phyloP scores from a whole-genome alignment of 2,329 filamentous ascomycete genomes.

The Metarhizium guizhouense region DNA sequence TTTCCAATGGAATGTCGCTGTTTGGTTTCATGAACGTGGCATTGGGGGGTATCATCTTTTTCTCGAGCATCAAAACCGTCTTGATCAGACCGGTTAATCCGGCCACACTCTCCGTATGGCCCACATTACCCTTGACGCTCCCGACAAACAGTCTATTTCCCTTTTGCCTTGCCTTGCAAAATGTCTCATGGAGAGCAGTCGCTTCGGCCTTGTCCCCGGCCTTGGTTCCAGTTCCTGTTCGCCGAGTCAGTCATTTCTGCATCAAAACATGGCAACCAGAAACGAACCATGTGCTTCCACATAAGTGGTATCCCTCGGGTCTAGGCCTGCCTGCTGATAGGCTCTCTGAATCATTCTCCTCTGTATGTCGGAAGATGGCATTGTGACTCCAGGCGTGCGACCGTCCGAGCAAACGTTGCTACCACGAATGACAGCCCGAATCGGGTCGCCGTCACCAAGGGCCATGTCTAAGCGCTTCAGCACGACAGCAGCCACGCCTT shows the following conservation, averaged over 20 bases:
- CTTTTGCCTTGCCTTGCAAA: slow-evolving; percentile 31
- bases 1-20: slow-evolving; percentile 29
- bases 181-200: slow-evolving; percentile 9
- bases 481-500: too few species aligned
- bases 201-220: too few species aligned
- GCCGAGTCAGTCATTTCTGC: too few species aligned
- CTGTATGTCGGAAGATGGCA: slow-evolving; percentile 44
- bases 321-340: slow-evolving; percentile 23
- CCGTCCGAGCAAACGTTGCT: too few species aligned
- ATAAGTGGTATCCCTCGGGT: slow-evolving; percentile 20
- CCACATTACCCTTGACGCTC: slow-evolving; percentile 42
- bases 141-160: slow-evolving; percentile 32
- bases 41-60: slow-evolving; percentile 40
- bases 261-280: slow-evolving; percentile 30
- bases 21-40: slow-evolving; percentile 41
- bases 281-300: slow-evolving; percentile 40
- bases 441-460: slow-evolving; percentile 1
- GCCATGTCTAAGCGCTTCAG: slow-evolving; percentile 17
- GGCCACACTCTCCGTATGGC: slow-evolving; percentile 41
- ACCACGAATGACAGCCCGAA: too few species aligned
- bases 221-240: too few species aligned
- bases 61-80: slow-evolving; percentile 40
- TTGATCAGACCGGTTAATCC: slow-evolving; percentile 45
- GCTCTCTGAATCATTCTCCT: slow-evolving; percentile 26
- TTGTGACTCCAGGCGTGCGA: slow-evolving; percentile 40